Evolutionary conservation across 495 filamentous ascomycete genomes (phyloP).

Genomic region (Hypoxylon crocopeplum): DNA sequence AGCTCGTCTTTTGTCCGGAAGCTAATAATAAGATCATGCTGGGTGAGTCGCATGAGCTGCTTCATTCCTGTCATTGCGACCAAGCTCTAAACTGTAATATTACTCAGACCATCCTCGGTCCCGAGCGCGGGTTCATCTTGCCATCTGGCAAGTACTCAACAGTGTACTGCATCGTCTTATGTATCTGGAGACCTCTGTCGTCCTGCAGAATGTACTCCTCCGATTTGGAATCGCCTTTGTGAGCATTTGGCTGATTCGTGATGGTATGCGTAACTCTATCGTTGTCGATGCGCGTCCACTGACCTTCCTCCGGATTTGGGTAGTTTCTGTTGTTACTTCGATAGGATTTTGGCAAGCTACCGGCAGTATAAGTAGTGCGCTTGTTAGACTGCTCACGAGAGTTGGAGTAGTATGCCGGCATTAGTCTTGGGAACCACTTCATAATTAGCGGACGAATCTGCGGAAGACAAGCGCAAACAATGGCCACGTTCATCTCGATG

Average conservation of each 20-base stretch:
- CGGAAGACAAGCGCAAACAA: slow-evolving; percentile 59
- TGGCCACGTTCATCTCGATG: slow-evolving; percentile 54
- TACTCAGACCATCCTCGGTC: not conserved
- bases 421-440: slow-evolving; percentile 35
- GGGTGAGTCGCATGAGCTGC: not conserved
- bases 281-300: slow-evolving; percentile 19
- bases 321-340: slow-evolving; percentile 11
- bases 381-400: slow-evolving; percentile 20
- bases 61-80: not conserved
- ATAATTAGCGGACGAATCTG: slow-evolving; percentile 36
- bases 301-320: slow-evolving; percentile 9
- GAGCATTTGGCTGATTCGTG: slow-evolving; percentile 9
- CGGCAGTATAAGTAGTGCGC: not conserved
- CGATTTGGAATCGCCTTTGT: slow-evolving; percentile 20
- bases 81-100: not conserved
- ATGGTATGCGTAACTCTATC: not conserved
- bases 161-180: slow-evolving; percentile 40
- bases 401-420: slow-evolving; percentile 22
- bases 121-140: not conserved
- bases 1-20: not conserved
- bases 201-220: slow-evolving; percentile 35
- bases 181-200: slow-evolving; percentile 28
- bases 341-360: slow-evolving; percentile 14
- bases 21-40: not conserved
- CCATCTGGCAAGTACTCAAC: slow-evolving; percentile 35